Evolutionary conservation across 2,329 filamentous ascomycete species (phyloP).

Genomic region (Hypoxylon sp.): DNA sequence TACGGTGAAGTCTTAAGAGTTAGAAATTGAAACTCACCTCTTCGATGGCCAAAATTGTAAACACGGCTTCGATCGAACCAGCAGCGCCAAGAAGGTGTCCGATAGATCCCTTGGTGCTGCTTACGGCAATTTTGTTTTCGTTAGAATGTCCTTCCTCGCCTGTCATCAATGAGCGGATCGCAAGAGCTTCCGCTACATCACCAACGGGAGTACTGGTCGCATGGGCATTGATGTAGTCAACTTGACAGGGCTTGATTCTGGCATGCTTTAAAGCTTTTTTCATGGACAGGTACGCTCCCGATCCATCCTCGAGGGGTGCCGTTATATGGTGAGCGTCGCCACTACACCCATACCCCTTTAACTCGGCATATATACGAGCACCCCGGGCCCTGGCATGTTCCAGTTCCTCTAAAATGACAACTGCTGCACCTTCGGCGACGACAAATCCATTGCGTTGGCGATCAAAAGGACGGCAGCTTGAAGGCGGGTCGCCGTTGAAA

Average conservation of each 20-base stretch:
- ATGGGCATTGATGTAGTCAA: constrained; percentile 97
- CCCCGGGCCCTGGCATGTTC: constrained; percentile 86
- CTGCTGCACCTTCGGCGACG: constrained; percentile 90
- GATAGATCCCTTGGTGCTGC: constrained; percentile 93
- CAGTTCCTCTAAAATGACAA: constrained; percentile 89
- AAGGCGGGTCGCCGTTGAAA: constrained; percentile 79
- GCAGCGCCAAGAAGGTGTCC: constrained; percentile 94
- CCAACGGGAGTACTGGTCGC: constrained; percentile 90
- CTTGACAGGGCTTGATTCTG: constrained; percentile 73
- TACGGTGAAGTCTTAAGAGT: constrained; percentile 6
- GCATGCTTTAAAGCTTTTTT: constrained; percentile 83
- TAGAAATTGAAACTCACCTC: constrained; percentile 71
- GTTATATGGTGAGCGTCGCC: constrained; percentile 96
- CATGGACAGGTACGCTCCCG: constrained; percentile 89
- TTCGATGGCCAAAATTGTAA: constrained; percentile 82
- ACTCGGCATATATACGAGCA: constrained; percentile 88
- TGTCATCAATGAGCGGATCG: constrained; percentile 83
- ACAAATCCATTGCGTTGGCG: constrained; percentile 85
- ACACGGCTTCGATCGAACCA: constrained; percentile 90
- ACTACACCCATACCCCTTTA: constrained; percentile 90
- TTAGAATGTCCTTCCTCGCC: constrained; percentile 76
- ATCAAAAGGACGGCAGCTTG: constrained; percentile 91
- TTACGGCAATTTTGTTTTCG: constrained; percentile 80
- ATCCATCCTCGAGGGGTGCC: constrained; percentile 85
- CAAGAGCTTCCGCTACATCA: constrained; percentile 88